Conservation (phyloP, 768 basidiomycete species). For the Sporobolomyces phaffii region DNA sequence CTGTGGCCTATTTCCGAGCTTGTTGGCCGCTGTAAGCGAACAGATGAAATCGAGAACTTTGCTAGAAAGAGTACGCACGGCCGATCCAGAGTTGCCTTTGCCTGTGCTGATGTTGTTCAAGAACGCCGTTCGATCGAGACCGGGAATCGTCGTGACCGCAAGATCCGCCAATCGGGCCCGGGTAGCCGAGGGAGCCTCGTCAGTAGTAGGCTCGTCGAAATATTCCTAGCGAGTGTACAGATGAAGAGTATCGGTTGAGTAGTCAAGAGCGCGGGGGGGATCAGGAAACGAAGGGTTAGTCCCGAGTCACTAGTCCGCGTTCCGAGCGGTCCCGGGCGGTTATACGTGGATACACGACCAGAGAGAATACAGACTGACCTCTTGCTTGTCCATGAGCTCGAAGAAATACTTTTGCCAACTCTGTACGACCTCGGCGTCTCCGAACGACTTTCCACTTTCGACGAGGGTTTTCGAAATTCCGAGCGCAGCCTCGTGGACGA, state of each 20-base stretch:
- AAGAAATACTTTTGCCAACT: constrained; percentile 18
- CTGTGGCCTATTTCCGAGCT: neutral
- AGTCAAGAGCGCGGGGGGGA: too few relatives aligned
- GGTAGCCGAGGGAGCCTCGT: constrained; percentile 31
- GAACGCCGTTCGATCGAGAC: constrained; percentile 4
- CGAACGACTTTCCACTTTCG: constrained; percentile 3
- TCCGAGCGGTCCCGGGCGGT: too few relatives aligned
- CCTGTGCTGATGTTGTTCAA: constrained; percentile 17
- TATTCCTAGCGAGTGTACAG: constrained; percentile 2
- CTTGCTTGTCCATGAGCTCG: constrained; percentile 30
- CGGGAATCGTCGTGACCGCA: constrained; percentile 9
- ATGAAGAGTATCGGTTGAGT: too few relatives aligned
- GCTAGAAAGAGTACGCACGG: constrained; percentile 4
- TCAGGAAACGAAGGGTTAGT: too few relatives aligned
- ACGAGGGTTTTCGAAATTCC: constrained; percentile 18
- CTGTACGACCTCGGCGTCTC: neutral
- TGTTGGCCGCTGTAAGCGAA: too few relatives aligned
- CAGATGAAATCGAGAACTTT: too few relatives aligned
- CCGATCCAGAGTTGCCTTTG: constrained; percentile 28
- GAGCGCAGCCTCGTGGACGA: constrained; percentile 36
- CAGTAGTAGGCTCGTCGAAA: constrained; percentile 26
- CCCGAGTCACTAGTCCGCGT: too few relatives aligned
- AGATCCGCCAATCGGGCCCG: constrained; percentile 31
- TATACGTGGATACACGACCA: too few relatives aligned
- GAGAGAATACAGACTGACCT: constrained; percentile 8